Percentiles rank a stretch among this genome's conserved stretches.
phyloP scores from a whole-genome alignment of 202 grass and related monocot genomes.

The Eragrostis tef region DNA sequence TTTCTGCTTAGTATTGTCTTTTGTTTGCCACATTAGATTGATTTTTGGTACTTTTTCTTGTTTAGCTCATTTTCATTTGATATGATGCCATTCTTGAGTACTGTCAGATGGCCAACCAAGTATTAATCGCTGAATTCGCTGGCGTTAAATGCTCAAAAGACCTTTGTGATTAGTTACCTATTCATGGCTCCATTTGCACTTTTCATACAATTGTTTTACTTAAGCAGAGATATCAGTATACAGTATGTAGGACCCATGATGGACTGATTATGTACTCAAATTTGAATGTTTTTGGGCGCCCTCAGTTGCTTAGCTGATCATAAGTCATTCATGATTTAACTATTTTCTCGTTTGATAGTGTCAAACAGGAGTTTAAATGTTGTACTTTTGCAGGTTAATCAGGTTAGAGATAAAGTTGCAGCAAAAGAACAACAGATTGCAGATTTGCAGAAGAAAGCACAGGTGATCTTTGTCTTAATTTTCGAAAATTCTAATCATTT shows the following conservation, averaged over 20 bases:
- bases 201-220: constrained; percentile 7
- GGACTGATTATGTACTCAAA: background rate
- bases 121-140: constrained; percentile 7
- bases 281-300: background rate
- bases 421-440: constrained; percentile 60
- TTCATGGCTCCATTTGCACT: background rate
- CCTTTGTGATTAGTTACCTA: constrained; percentile 17
- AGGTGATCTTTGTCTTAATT: constrained; percentile 52
- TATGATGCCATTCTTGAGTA: background rate
- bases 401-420: constrained; percentile 68
- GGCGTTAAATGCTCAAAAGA: constrained; percentile 2
- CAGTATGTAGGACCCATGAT: constrained; percentile 15
- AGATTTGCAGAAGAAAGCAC: constrained; percentile 72
- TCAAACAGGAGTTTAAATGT: constrained; percentile 37
- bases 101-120: background rate
- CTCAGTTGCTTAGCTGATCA: background rate
- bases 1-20: background rate
- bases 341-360: constrained; percentile 23
- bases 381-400: constrained; percentile 56
- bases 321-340: background rate
- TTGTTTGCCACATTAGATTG: background rate
- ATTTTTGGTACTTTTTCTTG: background rate
- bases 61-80: constrained; percentile 12
- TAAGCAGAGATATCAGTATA: constrained; percentile 16
- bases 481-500: constrained; percentile 19